Evolutionary conservation across 2,329 filamentous ascomycete genomes (phyloP).

Genomic region (Pestalotiopsis sp.): DNA sequence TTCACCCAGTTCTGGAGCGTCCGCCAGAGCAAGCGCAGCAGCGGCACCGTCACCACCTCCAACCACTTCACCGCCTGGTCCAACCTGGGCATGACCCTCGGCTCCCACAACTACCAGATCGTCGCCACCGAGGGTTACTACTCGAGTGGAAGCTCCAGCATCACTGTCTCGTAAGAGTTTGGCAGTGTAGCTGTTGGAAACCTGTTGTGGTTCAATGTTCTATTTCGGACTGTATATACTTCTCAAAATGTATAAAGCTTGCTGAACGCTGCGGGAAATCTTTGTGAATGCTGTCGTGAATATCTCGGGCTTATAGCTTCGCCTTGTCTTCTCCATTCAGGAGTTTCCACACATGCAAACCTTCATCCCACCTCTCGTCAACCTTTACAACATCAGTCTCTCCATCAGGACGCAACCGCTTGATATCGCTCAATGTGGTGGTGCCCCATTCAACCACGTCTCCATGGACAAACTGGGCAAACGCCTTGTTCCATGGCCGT

Average conservation of each 20-base stretch:
- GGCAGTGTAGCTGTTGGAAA: neutral
- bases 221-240: slow-evolving; percentile 9
- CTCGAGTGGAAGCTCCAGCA: slow-evolving; percentile 44
- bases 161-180: slow-evolving; percentile 17
- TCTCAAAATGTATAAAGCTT: neutral
- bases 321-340: slow-evolving; percentile 9
- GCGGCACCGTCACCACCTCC: slow-evolving; percentile 31
- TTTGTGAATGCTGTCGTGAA: neutral
- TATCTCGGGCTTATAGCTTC: neutral
- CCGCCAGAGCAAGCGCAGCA: slow-evolving; percentile 45
- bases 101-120: slow-evolving; percentile 35
- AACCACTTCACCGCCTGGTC: slow-evolving; percentile 37
- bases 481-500: slow-evolving; percentile 15
- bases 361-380: slow-evolving; percentile 18
- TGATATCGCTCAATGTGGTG: neutral
- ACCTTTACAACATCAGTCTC: slow-evolving; percentile 12
- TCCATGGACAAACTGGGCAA: slow-evolving; percentile 14
- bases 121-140: slow-evolving; percentile 41
- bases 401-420: slow-evolving; percentile 11
- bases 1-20: slow-evolving; percentile 57
- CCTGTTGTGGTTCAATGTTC: neutral
- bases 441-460: slow-evolving; percentile 15
- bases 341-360: slow-evolving; percentile 15
- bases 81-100: slow-evolving; percentile 28
- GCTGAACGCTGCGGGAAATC: neutral